Base-by-base conservation (phyloP, 2,329 filamentous ascomycete species). In the Fusarium albosuccineum region DNA sequence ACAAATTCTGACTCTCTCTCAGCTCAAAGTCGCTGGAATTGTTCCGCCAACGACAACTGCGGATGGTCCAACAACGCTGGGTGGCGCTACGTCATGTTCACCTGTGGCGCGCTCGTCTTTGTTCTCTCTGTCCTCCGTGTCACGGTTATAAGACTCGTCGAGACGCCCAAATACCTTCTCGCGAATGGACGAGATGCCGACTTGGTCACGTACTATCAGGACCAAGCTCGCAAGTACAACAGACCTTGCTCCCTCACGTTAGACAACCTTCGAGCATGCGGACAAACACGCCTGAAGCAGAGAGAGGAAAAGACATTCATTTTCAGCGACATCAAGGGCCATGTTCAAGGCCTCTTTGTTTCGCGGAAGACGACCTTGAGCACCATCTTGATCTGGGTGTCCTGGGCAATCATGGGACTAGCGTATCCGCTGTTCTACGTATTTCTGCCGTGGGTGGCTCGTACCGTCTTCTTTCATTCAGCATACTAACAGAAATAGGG, bases 341-440 rank as follows among this genome's bases (percentile, higher is more conserved):
- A 66, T 9, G 27, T 66, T 3, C 3, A 44, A 1, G 63, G 63
- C 5, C 29, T 66, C 3, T 66, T 66, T 6, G 9, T 27, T 5
- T 62, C 9, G 14, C 66, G 26, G 5, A 66, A 66, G 36, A 42
- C 63, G 13, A 66, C 63, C 1, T 8, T 17, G 1, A 62, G 64
- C 26, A 66, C 57, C 9, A 49, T 66, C 9, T 14, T 66, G 5
- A 45, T 45, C 42, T 45, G 42, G 42, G 27, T 45, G 14, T 66
- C 63, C 1, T 66, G 63, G 63, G 57, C 86, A 0, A 73, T 91
- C 3, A 91, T 92, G 34, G 91, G 91, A 7, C 82, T 93, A 0
- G 90, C 89, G 0, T 93, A 93, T 70, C 91, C 91, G 0, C 81
- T 94, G 0, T 94, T 91, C 77, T 91, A 92, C 67, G 90, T 92